phyloP scores from a whole-genome alignment of 805 yeast genomes.

The Candida sanyiensis region DNA sequence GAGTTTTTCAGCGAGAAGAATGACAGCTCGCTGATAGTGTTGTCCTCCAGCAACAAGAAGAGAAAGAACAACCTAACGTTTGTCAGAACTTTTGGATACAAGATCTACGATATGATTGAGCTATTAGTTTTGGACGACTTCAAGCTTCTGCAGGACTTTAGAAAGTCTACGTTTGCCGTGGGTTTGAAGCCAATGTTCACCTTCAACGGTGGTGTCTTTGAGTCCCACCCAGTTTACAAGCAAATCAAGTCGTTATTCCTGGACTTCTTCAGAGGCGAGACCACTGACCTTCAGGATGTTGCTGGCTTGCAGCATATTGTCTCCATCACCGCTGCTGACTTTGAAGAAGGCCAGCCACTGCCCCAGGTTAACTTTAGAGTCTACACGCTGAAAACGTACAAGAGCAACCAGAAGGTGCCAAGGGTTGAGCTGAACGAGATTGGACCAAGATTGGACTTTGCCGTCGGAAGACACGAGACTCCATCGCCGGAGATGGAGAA shows the following conservation, averaged over 20 bases:
- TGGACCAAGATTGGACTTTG: conserved; percentile 93
- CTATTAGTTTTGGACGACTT: conserved; percentile 61
- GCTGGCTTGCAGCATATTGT: conserved; percentile 93
- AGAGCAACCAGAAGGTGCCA: conserved; percentile 83
- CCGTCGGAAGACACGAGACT: conserved; percentile 77
- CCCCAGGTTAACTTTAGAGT: conserved; percentile 89
- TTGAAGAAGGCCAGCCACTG: conserved; percentile 59
- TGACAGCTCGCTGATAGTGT: conserved; percentile 78
- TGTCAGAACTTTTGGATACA: conserved; percentile 82
- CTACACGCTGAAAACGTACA: conserved; percentile 74
- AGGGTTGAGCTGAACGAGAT: conserved; percentile 91
- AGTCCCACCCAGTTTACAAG: conserved; percentile 76
- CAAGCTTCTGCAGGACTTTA: conserved; percentile 77
- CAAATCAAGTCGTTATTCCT: conserved; percentile 84
- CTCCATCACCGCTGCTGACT: conserved; percentile 71
- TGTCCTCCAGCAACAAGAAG: conserved; percentile 78
- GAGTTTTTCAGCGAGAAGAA: conserved; percentile 96
- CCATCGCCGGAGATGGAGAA: conserved; percentile 86
- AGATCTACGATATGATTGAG: conserved; percentile 92
- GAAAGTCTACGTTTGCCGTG: conserved; percentile 68
- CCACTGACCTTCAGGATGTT: conserved; percentile 78
- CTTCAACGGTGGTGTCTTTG: conserved; percentile 90
- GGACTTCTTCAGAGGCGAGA: conserved; percentile 87
- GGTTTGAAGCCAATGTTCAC: conserved; percentile 94
- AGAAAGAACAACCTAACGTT: conserved; percentile 89